Evolutionary conservation across 306 rosid genomes (phyloP), one percentile per base, ranked within the genome.

Genomic region (Cyamopsis tetragonoloba): DNA sequence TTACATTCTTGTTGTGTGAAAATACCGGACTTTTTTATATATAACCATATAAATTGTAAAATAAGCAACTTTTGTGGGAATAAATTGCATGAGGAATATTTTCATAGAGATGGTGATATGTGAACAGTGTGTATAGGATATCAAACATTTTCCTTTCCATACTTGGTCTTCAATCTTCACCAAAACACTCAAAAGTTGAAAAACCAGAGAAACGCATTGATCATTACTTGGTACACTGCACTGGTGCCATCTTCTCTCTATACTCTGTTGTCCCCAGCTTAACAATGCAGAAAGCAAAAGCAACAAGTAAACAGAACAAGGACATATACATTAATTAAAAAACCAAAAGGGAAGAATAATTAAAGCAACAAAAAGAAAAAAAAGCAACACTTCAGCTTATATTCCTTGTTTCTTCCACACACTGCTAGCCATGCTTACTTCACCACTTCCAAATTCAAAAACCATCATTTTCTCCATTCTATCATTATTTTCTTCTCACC

Each of bases 261-360:
- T 7, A 6, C 35, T 4, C 6, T 4, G 6, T 49, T 54, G 59
- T 41, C 71, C 72, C 57, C 23, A 46, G 55, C 70, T 63, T 55
- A 66, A 12, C 12, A 53, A 15, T 4, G 50, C 80, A 68, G 69
- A 83, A 79, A 70, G 82, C 80, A 77, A 80, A 81, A 83, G 86
- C 77, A 53, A 28, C 62, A 62, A 71, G 24, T 46, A 55, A 47
- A 73, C 38, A 18, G 61, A 64, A 64, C 32, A 69, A 23, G 61
- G 28, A 14, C 64, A 73, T 1, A 28, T n/a, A n/a, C n/a, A n/a
- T n/a, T n/a, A n/a, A 57, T 50, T 30, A 62, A 68, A 81, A 68
- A 68, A 43, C 24, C 51, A 76, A 77, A 79, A 75, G 78, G 3
- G 61, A 61, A 46, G 13, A 41, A n/a, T n/a, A n/a, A n/a, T n/a